These are phyloP conservation scores for Paramecium pentaurelia DNA, from an alignment of 73 alveolate species.

Conservation along the genomic window DNA sequence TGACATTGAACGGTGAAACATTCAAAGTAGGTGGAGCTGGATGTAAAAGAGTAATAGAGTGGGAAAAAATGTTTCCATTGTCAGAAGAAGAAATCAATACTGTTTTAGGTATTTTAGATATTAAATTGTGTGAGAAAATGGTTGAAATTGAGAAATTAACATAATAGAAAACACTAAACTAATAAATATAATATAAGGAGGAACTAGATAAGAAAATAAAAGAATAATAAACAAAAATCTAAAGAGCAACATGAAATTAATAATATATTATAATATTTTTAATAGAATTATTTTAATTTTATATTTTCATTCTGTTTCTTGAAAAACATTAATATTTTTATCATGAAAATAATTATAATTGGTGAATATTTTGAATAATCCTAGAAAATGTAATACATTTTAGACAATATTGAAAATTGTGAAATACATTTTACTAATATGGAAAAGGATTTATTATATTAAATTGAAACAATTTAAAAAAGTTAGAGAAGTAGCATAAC, in stretches of 20 bases:
- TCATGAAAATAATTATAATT: not conserved
- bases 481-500: not conserved
- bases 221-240: no score
- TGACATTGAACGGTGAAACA: not conserved
- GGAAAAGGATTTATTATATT: not conserved
- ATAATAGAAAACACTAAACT: not conserved
- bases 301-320: no score
- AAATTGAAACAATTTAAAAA: not conserved
- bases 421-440: not conserved
- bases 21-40: not conserved
- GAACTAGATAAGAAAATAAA: not conserved
- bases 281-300: not conserved
- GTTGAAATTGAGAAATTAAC: not conserved
- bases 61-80: not conserved
- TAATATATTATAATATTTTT: no score
- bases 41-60: not conserved
- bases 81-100: not conserved
- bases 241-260: not conserved
- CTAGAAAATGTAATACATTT: not conserved
- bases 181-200: no score
- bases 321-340: no score
- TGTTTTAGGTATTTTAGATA: not conserved
- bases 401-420: not conserved
- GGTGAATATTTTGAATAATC: not conserved
- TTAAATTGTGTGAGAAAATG: not conserved